Evolutionary conservation across 83 land plant genomes (phyloP).

Genomic region (Picea abies): DNA sequence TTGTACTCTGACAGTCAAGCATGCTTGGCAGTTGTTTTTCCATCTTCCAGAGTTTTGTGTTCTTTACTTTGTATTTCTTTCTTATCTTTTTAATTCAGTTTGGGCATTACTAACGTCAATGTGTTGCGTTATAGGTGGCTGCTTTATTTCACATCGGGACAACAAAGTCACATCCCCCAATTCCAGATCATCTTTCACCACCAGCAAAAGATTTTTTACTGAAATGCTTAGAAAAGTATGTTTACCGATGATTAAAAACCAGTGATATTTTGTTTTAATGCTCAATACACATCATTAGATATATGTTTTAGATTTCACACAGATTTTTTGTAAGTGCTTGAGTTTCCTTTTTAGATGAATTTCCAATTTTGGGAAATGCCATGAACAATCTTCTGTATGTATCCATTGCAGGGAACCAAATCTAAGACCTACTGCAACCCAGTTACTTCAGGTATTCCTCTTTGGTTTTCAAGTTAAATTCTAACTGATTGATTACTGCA

Average conservation of each 20-base stretch:
- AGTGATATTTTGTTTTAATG: not conserved
- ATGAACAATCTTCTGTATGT: not conserved
- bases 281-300: not conserved
- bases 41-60: no score
- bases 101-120: no score
- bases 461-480: not conserved
- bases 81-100: no score
- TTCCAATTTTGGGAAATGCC: not conserved
- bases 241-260: not conserved
- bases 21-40: no score
- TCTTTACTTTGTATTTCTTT: no score
- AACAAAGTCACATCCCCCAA: constrained; percentile 96
- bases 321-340: not conserved
- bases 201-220: constrained; percentile 88
- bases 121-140: constrained; percentile 60
- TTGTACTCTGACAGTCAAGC: no score
- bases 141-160: constrained; percentile 93
- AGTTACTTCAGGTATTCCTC: constrained; percentile 60
- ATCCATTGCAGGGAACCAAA: constrained; percentile 66
- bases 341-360: not conserved
- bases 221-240: constrained; percentile 88
- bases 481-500: not conserved
- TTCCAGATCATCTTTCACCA: constrained; percentile 89
- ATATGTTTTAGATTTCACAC: no score
- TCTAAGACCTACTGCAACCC: constrained; percentile 64